phyloP scores from a whole-genome alignment of 1,284 basidiomycete species.

The Fomitopsis pinicola region DNA sequence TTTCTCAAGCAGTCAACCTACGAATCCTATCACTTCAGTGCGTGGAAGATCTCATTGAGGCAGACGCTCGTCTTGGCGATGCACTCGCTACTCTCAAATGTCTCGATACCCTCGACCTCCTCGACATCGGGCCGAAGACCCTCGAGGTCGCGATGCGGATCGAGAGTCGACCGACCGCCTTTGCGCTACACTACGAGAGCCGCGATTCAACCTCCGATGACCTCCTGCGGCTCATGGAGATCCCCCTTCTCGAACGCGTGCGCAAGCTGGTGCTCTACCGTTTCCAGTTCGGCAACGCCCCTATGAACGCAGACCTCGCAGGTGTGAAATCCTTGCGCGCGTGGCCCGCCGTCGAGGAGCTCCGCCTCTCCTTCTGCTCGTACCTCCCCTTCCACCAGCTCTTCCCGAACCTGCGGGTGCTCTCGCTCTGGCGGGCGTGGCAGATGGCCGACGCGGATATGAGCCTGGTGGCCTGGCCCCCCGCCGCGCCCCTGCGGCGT shows the following conservation, averaged over 20 bases:
- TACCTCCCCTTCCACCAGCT: not conserved
- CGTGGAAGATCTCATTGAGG: not conserved
- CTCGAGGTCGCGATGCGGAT: not conserved
- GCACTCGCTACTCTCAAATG: not conserved
- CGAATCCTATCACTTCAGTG: not conserved
- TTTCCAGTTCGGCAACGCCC: not conserved
- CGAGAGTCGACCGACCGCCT: not conserved
- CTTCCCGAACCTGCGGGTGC: not conserved
- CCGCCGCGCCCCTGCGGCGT: not conserved
- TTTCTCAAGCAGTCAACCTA: not conserved
- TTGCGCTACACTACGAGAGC: not conserved
- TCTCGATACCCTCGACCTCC: not conserved
- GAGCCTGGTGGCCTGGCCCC: not conserved
- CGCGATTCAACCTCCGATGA: not conserved
- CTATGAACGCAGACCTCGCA: not conserved
- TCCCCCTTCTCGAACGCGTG: not conserved
- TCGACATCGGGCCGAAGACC: not conserved
- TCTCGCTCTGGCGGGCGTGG: not conserved
- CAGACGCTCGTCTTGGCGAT: not conserved
- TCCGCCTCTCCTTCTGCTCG: not conserved
- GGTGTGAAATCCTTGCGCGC: not conserved
- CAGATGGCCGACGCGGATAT: not conserved
- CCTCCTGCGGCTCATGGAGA: not conserved
- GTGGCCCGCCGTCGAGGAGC: not conserved
- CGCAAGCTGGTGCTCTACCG: not conserved